phyloP scores from a whole-genome alignment of 192 early-diverging fungal genomes.

The Coemansia sp. region DNA sequence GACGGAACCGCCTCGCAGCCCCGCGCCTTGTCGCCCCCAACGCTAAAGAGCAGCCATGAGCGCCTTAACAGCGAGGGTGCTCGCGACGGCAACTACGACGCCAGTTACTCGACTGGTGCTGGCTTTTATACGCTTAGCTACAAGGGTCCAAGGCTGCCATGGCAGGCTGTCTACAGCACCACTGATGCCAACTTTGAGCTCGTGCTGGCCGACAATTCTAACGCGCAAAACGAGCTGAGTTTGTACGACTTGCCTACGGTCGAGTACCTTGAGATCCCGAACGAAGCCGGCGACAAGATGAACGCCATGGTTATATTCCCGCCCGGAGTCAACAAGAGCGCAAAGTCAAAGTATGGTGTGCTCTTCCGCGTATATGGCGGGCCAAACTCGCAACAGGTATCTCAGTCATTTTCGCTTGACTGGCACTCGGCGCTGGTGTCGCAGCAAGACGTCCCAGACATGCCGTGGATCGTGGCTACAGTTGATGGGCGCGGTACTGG shows the following conservation, averaged over 20 bases:
- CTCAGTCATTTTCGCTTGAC: conserved; percentile 66
- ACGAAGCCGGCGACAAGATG: conserved; percentile 60
- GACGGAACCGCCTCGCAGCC: conserved; percentile 13
- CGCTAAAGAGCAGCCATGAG: conserved; percentile 21
- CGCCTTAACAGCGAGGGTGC: conserved; percentile 23
- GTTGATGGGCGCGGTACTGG: conserved; percentile 94
- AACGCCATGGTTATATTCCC: conserved; percentile 84
- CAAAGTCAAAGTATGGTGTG: conserved; percentile 78
- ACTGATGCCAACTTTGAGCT: conserved; percentile 56
- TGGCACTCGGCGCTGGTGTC: conserved; percentile 72
- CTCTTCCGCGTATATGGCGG: conserved; percentile 90
- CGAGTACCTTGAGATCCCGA: conserved; percentile 52
- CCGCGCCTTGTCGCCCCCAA: conserved; percentile 40
- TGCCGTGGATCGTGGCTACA: conserved; percentile 69
- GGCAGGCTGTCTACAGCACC: conserved; percentile 66
- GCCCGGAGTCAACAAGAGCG: conserved; percentile 70
- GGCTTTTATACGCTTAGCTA: conserved; percentile 80
- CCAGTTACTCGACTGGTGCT: conserved; percentile 71
- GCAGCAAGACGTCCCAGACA: conserved; percentile 56
- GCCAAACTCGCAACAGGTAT: conserved; percentile 84
- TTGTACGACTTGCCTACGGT: conserved; percentile 65
- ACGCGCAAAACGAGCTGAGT: conserved; percentile 51
- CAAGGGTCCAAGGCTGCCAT: conserved; percentile 83
- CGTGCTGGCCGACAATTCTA: conserved; percentile 62
- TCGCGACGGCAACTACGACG: conserved; percentile 60